A percentile compares a stretch with the other conserved stretches of the same genome.
These are phyloP conservation scores for Cercospora sp. DNA, from an alignment of 2,329 filamentous ascomycete species.

Conservation along the genomic window DNA sequence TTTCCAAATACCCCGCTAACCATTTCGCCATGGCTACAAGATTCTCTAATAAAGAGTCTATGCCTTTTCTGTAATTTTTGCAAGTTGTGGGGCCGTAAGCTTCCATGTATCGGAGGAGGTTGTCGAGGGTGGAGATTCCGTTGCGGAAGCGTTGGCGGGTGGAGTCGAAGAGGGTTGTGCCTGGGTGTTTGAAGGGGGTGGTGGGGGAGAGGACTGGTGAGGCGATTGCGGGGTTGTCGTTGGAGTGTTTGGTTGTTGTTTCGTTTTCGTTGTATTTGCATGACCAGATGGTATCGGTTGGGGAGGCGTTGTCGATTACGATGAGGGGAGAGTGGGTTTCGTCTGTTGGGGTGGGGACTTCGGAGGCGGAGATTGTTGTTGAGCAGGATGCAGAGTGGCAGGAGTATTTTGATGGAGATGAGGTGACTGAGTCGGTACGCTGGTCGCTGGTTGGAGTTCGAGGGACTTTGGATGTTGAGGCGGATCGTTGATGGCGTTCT, in stretches of 20 bases:
- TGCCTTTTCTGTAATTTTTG: constrained; percentile 14
- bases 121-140: constrained; percentile 22
- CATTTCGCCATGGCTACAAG: constrained; percentile 23
- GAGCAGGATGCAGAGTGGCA: not conserved
- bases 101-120: constrained; percentile 21
- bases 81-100: constrained; percentile 10
- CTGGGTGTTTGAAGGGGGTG: constrained; percentile 1
- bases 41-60: constrained; percentile 20
- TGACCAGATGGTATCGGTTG: constrained; percentile 7
- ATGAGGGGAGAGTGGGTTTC: not conserved
- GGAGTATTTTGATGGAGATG: not conserved
- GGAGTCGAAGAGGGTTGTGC: constrained; percentile 21
- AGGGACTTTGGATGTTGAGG: not conserved
- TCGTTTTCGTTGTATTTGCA: not conserved
- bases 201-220: not conserved
- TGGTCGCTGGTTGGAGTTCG: not conserved
- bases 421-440: not conserved
- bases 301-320: not conserved
- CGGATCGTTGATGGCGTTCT: not conserved
- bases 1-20: constrained; percentile 22
- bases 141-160: constrained; percentile 18
- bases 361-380: not conserved
- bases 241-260: not conserved
- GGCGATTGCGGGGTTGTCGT: not conserved
- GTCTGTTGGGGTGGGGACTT: not conserved